Conservation (phyloP, 371 early-diverging fungal genomes). For the Mortierella sp. region DNA sequence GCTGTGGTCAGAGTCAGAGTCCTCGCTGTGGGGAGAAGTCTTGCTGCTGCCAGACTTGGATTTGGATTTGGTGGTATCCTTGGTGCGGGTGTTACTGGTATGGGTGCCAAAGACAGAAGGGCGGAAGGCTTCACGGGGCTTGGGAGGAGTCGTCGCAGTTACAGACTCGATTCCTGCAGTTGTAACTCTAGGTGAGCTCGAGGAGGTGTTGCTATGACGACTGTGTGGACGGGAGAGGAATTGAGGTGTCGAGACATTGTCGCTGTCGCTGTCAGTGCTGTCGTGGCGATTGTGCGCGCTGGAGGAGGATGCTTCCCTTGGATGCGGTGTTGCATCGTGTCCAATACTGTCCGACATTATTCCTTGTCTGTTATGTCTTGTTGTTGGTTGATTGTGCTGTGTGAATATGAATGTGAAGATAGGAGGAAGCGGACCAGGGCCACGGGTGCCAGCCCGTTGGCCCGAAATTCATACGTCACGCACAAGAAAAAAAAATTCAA, state of each 20-base stretch:
- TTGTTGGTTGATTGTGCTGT: background rate
- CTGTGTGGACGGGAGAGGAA: slow-evolving; percentile 13
- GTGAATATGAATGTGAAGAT: background rate
- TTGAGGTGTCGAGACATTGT: slow-evolving; percentile 16
- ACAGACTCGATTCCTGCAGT: background rate
- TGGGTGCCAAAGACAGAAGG: background rate
- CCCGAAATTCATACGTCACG: background rate
- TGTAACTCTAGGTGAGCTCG: background rate
- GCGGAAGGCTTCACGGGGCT: background rate
- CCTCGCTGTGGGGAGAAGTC: background rate
- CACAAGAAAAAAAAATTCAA: background rate
- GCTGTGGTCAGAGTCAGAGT: slow-evolving; percentile 11
- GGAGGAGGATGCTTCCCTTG: slow-evolving; percentile 13
- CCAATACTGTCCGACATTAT: slow-evolving; percentile 29
- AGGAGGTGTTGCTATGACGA: background rate
- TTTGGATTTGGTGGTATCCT: background rate
- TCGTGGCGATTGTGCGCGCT: background rate
- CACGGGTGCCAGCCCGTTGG: too few species aligned
- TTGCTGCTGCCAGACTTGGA: background rate
- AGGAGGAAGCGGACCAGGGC: too few species aligned
- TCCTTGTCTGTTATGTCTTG: background rate
- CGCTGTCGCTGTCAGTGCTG: slow-evolving; percentile 1
- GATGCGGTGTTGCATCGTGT: slow-evolving; percentile 33
- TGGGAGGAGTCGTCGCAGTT: background rate
- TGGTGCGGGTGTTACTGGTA: background rate